These are phyloP conservation scores for Ceratocystis cubensis DNA, from an alignment of 2,329 filamentous ascomycete genomes.

Conservation along the genomic window DNA sequence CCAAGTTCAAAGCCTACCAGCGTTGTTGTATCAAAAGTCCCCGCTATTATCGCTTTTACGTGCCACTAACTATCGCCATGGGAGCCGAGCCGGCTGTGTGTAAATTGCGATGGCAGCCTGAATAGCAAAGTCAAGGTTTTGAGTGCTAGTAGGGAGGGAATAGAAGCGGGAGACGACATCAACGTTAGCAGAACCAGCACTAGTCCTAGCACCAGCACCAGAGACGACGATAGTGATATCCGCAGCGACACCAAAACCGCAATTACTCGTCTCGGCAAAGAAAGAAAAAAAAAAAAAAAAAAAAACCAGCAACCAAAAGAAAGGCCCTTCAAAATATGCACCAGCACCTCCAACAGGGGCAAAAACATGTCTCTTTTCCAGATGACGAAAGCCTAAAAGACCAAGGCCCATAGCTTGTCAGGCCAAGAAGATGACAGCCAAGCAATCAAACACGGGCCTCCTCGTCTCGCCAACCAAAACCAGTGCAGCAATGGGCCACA, in stretches of 20 bases:
- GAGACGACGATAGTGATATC: background rate
- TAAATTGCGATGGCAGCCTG: background rate
- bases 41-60: background rate
- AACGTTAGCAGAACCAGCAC: background rate
- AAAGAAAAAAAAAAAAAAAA: too few relatives aligned
- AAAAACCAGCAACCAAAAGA: too few relatives aligned
- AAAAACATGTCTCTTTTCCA: conserved; percentile 11
- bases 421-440: conserved; percentile 14
- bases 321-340: background rate
- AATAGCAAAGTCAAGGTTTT: background rate
- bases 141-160: background rate
- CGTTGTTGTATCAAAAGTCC: background rate
- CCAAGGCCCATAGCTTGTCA: conserved; percentile 8
- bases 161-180: too few relatives aligned
- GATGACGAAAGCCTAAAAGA: conserved; percentile 6
- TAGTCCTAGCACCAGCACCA: background rate
- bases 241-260: background rate
- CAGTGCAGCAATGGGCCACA: conserved; percentile 11
- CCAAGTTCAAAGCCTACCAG: background rate
- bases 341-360: conserved; percentile 3
- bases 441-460: conserved; percentile 17
- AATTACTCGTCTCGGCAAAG: background rate
- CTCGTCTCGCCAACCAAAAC: conserved; percentile 18
- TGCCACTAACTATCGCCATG: background rate
- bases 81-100: background rate